Conservation (phyloP, 2,329 filamentous ascomycete species). For the Endoconidiophora laricicola region DNA sequence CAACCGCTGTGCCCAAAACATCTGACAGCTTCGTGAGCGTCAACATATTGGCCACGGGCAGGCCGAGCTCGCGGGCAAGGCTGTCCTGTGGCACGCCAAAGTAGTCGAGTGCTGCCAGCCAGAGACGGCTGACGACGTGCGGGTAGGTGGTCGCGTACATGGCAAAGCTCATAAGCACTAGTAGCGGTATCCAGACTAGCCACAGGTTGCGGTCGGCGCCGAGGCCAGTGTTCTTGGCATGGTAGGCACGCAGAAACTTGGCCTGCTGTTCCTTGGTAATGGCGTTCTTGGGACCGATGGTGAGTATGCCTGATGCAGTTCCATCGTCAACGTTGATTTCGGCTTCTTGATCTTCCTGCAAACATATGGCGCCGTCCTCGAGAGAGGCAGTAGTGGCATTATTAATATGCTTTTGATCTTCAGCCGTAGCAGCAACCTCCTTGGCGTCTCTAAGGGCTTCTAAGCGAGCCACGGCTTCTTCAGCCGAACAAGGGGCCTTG, state of each 20-base stretch:
- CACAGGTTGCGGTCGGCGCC: slow-evolving; percentile 49
- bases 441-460: slow-evolving; percentile 9
- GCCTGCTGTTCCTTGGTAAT: slow-evolving; percentile 51
- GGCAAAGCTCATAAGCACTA: slow-evolving; percentile 24
- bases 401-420: slow-evolving; percentile 18
- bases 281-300: slow-evolving; percentile 45
- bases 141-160: slow-evolving; percentile 27
- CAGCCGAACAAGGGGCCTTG: slow-evolving; percentile 31
- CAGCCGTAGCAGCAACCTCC: slow-evolving; percentile 25
- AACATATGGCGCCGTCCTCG: slow-evolving; percentile 26
- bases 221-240: slow-evolving; percentile 45
- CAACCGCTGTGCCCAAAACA: slow-evolving; percentile 11
- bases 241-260: slow-evolving; percentile 42
- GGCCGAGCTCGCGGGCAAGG: slow-evolving; percentile 12
- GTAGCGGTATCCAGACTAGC: slow-evolving; percentile 42
- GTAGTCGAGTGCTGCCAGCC: slow-evolving; percentile 5
- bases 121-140: slow-evolving; percentile 18
- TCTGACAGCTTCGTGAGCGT: slow-evolving; percentile 10
- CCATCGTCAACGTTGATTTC: slow-evolving; percentile 26
- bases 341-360: slow-evolving; percentile 18
- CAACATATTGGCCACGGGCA: slow-evolving; percentile 12
- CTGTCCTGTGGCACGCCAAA: slow-evolving; percentile 13
- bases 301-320: slow-evolving; percentile 27
- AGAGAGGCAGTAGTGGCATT: background rate
- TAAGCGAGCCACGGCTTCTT: slow-evolving; percentile 31